Base-by-base conservation (phyloP, 257 asterid genomes). In the Solanum chilense region DNA sequence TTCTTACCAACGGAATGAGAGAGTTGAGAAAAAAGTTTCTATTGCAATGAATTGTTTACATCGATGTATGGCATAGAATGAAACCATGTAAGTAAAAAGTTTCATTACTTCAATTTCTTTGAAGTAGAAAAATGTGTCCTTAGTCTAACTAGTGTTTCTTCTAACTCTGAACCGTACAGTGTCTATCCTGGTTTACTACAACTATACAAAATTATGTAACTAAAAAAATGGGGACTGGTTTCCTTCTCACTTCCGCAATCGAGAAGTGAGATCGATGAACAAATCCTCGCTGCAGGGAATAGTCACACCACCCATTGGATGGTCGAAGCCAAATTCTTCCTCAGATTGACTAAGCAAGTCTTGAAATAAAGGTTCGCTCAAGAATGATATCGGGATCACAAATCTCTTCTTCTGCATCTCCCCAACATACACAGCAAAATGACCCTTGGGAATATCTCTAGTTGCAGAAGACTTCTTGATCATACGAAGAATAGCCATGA, bases 221-320 rank as follows among this genome's bases (percentile, higher is more conserved):
- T 47, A 18, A 25, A 6, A 25, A 13, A n/a, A 42, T 73, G 62
- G 42, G 42, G 84, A 15, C 84, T 45, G 11, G 21, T 9, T 44
- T 44, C 25, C 39, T 44, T 78, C n/a, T 78, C 66, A 77, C 39
- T 77, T 77, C 39, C 64, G 47, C 66, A 89, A 69, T 6, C 70
- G 60, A 68, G 90, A 91, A 6, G 87, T 88, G 12, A 90, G 49
- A 37, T 74, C 31, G 12, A 37, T 74, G 11, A 74, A 74, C 31
- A 74, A 45, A 37, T 74, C 81, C 52, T 74, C 81, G 1, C 29
- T 10, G 12, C 81, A 74, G 11, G 81, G 81, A 74, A 74, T 37
- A 37, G 81, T 74, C 20, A 74, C 18, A 9, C 52, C 82, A 1
- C 82, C 82, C 82, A 73, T 35, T 35, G 49, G 31, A 74, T 74